Percentiles rank a stretch among this genome's conserved stretches.
Evolutionary conservation across 148 eudicot species (phyloP).

Genomic region (Chenopodium album): DNA sequence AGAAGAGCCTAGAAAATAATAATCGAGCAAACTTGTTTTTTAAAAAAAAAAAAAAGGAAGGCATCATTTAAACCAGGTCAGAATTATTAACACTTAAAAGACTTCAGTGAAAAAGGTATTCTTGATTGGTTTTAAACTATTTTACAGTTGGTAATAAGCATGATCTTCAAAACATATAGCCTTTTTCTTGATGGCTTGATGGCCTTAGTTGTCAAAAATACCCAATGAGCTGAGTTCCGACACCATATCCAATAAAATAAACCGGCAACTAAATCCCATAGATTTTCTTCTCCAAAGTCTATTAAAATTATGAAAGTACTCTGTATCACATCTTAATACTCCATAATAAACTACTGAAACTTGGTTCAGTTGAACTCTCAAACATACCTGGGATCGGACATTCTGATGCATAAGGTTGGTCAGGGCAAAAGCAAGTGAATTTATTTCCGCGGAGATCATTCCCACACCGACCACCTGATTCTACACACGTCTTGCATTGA

Average conservation of each 20-base stretch:
- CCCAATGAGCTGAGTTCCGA: slow-evolving; percentile 10
- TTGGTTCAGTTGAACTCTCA: not conserved
- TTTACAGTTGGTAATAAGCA: not conserved
- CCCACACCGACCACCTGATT: slow-evolving; percentile 20
- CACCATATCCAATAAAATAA: not conserved
- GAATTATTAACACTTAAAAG: not conserved
- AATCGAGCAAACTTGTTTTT: no score
- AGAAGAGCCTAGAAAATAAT: no score
- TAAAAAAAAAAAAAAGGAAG: not conserved
- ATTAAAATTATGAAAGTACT: no score
- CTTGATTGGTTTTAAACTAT: not conserved
- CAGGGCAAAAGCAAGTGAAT: slow-evolving; percentile 17
- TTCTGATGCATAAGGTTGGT: not conserved
- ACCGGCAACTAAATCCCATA: not conserved
- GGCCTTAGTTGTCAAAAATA: not conserved
- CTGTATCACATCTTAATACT: no score
- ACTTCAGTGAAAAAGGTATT: not conserved
- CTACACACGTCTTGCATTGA: slow-evolving; percentile 5
- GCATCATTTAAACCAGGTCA: not conserved
- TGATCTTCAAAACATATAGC: not conserved
- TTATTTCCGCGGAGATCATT: not conserved
- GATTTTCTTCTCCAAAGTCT: not conserved
- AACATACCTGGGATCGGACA: not conserved
- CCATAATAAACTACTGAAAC: not conserved
- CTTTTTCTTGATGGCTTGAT: not conserved